These are phyloP conservation scores for Setaria italica DNA, from an alignment of 202 grass and related monocot species.

Conservation along the genomic window DNA sequence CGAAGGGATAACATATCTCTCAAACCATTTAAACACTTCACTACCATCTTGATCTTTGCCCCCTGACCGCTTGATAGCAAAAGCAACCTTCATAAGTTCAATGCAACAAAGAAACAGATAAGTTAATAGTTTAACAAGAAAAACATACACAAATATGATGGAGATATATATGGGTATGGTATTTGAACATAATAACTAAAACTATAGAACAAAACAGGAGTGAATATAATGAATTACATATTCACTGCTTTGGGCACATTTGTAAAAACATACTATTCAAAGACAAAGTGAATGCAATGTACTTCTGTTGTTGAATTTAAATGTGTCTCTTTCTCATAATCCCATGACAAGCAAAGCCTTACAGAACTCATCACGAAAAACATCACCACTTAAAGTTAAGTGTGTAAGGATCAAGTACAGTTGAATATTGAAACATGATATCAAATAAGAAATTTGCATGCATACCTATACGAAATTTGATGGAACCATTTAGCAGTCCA, in stretches of 20 bases:
- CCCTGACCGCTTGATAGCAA: slow-evolving; percentile 58
- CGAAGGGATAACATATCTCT: slow-evolving; percentile 67
- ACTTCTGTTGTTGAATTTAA: not conserved
- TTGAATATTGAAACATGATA: not conserved
- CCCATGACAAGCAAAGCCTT: not conserved
- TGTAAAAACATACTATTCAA: not conserved
- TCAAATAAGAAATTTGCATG: not conserved
- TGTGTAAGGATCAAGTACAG: not conserved
- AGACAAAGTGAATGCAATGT: not conserved
- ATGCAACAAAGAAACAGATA: slow-evolving; percentile 34
- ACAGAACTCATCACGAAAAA: slow-evolving; percentile 6
- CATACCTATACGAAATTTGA: not conserved
- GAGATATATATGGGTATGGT: not conserved
- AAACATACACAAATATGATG: slow-evolving; percentile 1
- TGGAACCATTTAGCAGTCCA: not conserved
- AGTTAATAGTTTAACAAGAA: not conserved
- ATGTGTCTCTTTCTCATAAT: not conserved
- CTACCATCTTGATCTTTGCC: slow-evolving; percentile 51
- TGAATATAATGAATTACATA: slow-evolving; percentile 3
- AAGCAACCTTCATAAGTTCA: slow-evolving; percentile 55
- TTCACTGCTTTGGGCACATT: slow-evolving; percentile 2
- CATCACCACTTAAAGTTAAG: not conserved
- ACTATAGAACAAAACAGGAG: not conserved
- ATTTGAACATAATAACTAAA: slow-evolving; percentile 1
- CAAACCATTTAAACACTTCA: slow-evolving; percentile 88